Evolutionary conservation across 495 filamentous ascomycete genomes (phyloP).

Genomic region (Articulospora tetracladia): DNA sequence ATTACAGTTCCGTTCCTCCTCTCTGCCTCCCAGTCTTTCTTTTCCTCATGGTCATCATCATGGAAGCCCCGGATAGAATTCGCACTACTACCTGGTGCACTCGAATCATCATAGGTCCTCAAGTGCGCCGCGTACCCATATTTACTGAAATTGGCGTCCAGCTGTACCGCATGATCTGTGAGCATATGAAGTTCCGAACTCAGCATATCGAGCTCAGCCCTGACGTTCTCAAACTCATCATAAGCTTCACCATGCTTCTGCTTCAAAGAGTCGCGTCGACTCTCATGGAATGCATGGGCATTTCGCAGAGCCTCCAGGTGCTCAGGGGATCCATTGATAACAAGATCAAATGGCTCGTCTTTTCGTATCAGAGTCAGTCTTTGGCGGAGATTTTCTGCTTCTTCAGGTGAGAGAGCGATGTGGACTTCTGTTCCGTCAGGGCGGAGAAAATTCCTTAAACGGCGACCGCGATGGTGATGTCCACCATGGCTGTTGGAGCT

Average conservation of each 20-base stretch:
- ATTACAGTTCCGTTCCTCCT: slow-evolving; percentile 38
- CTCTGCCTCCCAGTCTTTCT: slow-evolving; percentile 40
- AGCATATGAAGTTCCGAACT: slow-evolving; percentile 47
- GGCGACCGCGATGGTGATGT: slow-evolving; percentile 26
- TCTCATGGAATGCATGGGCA: slow-evolving; percentile 44
- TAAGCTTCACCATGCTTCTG: slow-evolving; percentile 38
- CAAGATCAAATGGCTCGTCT: slow-evolving; percentile 44
- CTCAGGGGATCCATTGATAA: slow-evolving; percentile 49
- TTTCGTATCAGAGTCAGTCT: slow-evolving; percentile 33
- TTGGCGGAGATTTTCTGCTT: slow-evolving; percentile 37
- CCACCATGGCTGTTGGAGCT: neutral
- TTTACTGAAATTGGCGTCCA: slow-evolving; percentile 53
- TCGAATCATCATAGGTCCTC: slow-evolving; percentile 32
- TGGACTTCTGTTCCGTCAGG: slow-evolving; percentile 51
- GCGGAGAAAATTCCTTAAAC: slow-evolving; percentile 44
- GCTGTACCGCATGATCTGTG: slow-evolving; percentile 43
- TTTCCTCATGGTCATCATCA: slow-evolving; percentile 26
- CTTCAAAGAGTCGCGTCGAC: slow-evolving; percentile 36
- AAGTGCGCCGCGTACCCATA: slow-evolving; percentile 56
- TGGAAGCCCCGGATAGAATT: slow-evolving; percentile 29
- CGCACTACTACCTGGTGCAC: slow-evolving; percentile 11
- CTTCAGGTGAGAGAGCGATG: slow-evolving; percentile 48
- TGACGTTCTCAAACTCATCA: slow-evolving; percentile 49
- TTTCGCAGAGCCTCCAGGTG: slow-evolving; percentile 47
- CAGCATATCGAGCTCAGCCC: slow-evolving; percentile 42